Percentiles rank a stretch among this genome's conserved stretches.
These are phyloP conservation scores for Gossypium turneri DNA, from an alignment of 345 rosid genomes.

Conservation along the genomic window DNA sequence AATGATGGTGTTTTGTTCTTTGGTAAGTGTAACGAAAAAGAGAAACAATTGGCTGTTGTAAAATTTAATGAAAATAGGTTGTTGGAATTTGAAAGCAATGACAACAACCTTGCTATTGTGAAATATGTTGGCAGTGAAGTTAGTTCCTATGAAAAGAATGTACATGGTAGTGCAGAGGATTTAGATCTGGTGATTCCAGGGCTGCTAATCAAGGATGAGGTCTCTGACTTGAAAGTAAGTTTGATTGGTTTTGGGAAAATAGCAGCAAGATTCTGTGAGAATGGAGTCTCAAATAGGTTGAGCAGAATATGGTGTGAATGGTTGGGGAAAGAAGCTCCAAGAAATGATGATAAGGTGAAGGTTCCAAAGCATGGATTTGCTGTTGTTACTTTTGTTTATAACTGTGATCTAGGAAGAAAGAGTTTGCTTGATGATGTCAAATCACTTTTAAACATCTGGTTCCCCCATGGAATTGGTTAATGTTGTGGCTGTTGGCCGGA, in stretches of 20 bases:
- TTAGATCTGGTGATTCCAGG: conserved; percentile 42
- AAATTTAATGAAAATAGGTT: conserved; percentile 20
- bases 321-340: conserved; percentile 48
- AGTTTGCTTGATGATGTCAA: conserved; percentile 57
- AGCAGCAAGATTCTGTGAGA: conserved; percentile 50
- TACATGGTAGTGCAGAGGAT: conserved; percentile 19
- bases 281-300: conserved; percentile 36
- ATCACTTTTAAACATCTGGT: conserved; percentile 46
- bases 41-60: conserved; percentile 21
- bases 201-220: conserved; percentile 53
- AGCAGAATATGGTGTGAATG: conserved; percentile 91
- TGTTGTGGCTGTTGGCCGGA: conserved; percentile 34
- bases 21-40: conserved; percentile 38
- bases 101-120: conserved; percentile 50
- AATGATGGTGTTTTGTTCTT: conserved; percentile 84
- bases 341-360: conserved; percentile 27
- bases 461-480: conserved; percentile 33
- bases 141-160: conserved; percentile 18
- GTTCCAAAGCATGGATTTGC: conserved; percentile 69
- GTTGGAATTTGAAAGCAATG: conserved; percentile 30
- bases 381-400: conserved; percentile 53
- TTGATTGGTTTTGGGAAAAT: conserved; percentile 55
- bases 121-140: conserved; percentile 33
- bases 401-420: conserved; percentile 65
- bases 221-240: conserved; percentile 54